These are phyloP conservation scores for Aureobasidium sp. DNA, from an alignment of 2,329 filamentous ascomycete genomes.

Conservation along the genomic window DNA sequence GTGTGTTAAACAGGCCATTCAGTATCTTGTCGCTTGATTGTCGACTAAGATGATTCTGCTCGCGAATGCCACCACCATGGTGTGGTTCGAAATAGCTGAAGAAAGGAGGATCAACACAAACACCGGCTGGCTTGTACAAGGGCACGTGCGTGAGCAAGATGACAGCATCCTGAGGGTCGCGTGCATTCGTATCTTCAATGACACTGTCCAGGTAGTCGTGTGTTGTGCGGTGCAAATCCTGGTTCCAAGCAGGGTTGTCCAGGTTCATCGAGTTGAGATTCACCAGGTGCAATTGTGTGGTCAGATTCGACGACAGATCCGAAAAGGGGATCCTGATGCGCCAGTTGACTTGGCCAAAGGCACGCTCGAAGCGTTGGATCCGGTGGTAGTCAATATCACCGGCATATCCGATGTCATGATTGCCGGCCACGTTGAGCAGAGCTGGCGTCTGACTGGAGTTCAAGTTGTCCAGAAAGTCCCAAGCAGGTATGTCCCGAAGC, in stretches of 20 bases:
- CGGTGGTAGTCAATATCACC: constrained; percentile 76
- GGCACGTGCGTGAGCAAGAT: constrained; percentile 89
- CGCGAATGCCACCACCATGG: constrained; percentile 65
- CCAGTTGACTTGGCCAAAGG: constrained; percentile 86
- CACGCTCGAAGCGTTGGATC: constrained; percentile 70
- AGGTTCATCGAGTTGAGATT: constrained; percentile 91
- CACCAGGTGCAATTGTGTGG: constrained; percentile 63
- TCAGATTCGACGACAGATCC: constrained; percentile 46
- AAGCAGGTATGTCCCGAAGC: constrained; percentile 20
- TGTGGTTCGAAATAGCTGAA: constrained; percentile 67
- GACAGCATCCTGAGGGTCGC: constrained; percentile 54
- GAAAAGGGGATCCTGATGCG: background rate
- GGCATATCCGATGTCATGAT: constrained; percentile 94
- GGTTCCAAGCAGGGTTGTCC: constrained; percentile 67
- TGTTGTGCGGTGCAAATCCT: constrained; percentile 63
- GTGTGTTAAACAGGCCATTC: constrained; percentile 63
- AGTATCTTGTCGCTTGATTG: constrained; percentile 64
- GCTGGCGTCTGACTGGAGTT: background rate
- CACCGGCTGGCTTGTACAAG: constrained; percentile 70
- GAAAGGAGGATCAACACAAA: constrained; percentile 78
- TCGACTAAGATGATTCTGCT: constrained; percentile 83
- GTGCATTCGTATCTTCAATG: background rate
- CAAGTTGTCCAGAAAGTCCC: background rate
- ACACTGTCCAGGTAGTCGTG: constrained; percentile 42
- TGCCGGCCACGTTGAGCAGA: constrained; percentile 85